Conservation (phyloP, 305 asterid genomes). For the Fraxinus nigra region DNA sequence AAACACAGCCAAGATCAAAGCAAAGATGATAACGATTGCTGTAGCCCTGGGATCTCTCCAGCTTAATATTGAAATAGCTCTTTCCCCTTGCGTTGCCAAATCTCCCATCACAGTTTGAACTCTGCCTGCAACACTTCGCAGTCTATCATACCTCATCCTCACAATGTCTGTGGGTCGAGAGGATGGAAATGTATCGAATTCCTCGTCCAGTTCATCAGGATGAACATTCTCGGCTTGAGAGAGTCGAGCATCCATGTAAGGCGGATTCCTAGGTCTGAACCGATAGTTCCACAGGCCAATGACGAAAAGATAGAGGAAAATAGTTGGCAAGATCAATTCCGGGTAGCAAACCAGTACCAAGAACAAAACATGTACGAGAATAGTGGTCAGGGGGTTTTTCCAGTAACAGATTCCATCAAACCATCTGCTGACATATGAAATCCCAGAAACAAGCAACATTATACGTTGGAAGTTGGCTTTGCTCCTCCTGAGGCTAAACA, state of each 20-base stretch:
- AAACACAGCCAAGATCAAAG: constrained; percentile 64
- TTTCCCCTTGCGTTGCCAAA: constrained; percentile 83
- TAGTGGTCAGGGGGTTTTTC: constrained; percentile 78
- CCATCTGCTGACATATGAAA: constrained; percentile 53
- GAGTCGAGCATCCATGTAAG: constrained; percentile 80
- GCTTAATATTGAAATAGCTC: constrained; percentile 68
- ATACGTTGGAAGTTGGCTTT: constrained; percentile 80
- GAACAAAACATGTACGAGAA: constrained; percentile 72
- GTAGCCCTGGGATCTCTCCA: constrained; percentile 99
- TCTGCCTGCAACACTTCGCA: constrained; percentile 66
- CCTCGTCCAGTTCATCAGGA: constrained; percentile 80
- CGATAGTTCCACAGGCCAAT: constrained; percentile 87
- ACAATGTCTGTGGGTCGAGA: constrained; percentile 42
- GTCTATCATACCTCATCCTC: constrained; percentile 67
- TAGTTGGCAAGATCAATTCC: constrained; percentile 70
- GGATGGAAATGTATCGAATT: constrained; percentile 77
- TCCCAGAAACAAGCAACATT: constrained; percentile 54
- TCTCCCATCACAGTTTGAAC: constrained; percentile 81
- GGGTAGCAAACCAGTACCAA: constrained; percentile 80
- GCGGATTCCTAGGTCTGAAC: constrained; percentile 71
- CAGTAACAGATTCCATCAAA: constrained; percentile 64
- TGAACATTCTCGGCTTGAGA: constrained; percentile 71
- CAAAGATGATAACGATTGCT: constrained; percentile 54
- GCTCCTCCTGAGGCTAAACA: constrained; percentile 83
- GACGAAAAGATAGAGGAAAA: constrained; percentile 82